Conservation (phyloP, 1,139 yeast species). For the Pneumocystis jirovecii region DNA sequence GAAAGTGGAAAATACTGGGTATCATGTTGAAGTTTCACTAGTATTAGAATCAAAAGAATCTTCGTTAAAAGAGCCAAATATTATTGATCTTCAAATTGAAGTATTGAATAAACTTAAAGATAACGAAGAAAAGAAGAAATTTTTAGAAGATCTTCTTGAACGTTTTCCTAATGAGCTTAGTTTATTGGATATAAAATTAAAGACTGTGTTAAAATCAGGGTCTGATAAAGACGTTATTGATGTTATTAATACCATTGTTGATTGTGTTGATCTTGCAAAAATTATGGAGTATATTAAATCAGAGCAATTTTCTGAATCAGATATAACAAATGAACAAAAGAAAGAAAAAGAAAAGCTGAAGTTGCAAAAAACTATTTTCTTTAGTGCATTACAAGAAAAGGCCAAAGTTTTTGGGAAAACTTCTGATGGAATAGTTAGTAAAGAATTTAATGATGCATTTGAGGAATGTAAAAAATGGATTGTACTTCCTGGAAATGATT, state of each 20-base stretch:
- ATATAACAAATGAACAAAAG: constrained; percentile 1
- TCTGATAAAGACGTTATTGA: constrained; percentile 5
- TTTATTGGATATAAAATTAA: constrained; percentile 8
- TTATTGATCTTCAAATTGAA: constrained; percentile 9
- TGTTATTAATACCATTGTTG: constrained; percentile 6
- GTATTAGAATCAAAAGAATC: not conserved
- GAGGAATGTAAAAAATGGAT: constrained; percentile 3
- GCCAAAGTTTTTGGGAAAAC: constrained; percentile 4
- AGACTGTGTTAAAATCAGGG: constrained; percentile 2
- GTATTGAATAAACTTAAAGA: constrained; percentile 8
- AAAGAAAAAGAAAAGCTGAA: not conserved
- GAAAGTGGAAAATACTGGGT: not conserved
- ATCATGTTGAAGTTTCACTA: constrained; percentile 1
- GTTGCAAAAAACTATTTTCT: constrained; percentile 1
- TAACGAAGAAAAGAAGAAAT: constrained; percentile 6
- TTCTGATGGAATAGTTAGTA: constrained; percentile 3
- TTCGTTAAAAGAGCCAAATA: constrained; percentile 1
- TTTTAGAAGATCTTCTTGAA: constrained; percentile 5
- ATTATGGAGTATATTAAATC: constrained; percentile 8
- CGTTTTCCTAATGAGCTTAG: constrained; percentile 7
- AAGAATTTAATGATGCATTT: constrained; percentile 2
- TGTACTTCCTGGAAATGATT: constrained; percentile 3
- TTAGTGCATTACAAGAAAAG: constrained; percentile 3
- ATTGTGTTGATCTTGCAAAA: constrained; percentile 6
- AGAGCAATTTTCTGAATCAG: not conserved